These are phyloP conservation scores for Aspergillus arachidicola DNA, from an alignment of 2,329 filamentous ascomycete species.

Conservation along the genomic window DNA sequence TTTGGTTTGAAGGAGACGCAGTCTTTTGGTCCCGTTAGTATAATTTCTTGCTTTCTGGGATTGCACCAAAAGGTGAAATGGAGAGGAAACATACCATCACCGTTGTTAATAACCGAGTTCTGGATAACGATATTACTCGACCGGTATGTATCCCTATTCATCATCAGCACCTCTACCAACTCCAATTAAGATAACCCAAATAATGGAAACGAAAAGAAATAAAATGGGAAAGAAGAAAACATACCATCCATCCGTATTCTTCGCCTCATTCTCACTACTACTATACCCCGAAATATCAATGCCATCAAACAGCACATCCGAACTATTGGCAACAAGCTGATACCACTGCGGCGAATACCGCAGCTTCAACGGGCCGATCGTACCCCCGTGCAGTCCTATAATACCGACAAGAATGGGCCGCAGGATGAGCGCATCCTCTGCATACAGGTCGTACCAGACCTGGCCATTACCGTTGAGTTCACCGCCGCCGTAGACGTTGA, in stretches of 20 bases:
- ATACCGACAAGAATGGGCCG: constrained; percentile 62
- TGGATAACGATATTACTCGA: constrained; percentile 66
- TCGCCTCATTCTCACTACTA: constrained; percentile 56
- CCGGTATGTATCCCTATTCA: constrained; percentile 50
- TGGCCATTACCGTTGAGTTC: constrained; percentile 67
- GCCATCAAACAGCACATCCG: constrained; percentile 64
- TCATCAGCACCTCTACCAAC: not conserved
- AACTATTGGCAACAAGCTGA: constrained; percentile 67
- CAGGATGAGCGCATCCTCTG: constrained; percentile 58
- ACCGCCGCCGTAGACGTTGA: constrained; percentile 69
- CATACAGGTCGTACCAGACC: constrained; percentile 66
- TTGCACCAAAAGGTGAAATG: not conserved
- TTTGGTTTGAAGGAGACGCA: constrained; percentile 77
- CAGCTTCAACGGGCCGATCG: constrained; percentile 62
- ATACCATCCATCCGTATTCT: constrained; percentile 65
- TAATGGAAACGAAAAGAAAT: not conserved
- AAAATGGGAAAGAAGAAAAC: constrained; percentile 8
- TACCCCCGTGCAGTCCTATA: constrained; percentile 60
- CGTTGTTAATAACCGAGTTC: constrained; percentile 65
- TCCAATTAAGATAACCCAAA: not conserved
- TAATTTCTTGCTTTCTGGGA: not conserved
- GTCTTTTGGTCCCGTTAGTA: constrained; percentile 43
- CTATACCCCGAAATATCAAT: constrained; percentile 62
- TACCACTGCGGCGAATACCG: constrained; percentile 65
- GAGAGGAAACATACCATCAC: constrained; percentile 52